Percentiles rank a stretch among this genome's conserved stretches.
phyloP scores from a whole-genome alignment of 164 flowering plant species.

The Vitis rotundifolia region DNA sequence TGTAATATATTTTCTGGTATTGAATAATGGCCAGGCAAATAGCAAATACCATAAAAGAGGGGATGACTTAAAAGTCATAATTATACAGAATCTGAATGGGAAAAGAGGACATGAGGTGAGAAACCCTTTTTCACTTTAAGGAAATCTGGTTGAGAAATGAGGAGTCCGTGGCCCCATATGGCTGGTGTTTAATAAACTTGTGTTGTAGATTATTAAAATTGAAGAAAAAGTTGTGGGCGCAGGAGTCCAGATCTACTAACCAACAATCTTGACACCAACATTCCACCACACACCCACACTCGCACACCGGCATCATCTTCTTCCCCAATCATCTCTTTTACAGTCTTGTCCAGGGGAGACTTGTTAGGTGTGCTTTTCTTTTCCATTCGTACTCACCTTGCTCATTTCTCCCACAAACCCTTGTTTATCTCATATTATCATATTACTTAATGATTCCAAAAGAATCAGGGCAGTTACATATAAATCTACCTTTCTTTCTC shows the following conservation, averaged over 20 bases:
- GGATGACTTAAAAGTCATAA: too few relatives aligned
- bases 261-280: conserved; percentile 20
- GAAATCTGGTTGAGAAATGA: too few relatives aligned
- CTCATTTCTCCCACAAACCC: too few relatives aligned
- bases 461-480: background rate
- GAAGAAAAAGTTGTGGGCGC: conserved; percentile 7
- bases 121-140: too few relatives aligned
- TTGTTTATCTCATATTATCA: background rate
- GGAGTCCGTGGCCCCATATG: background rate
- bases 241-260: conserved; percentile 18
- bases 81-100: too few relatives aligned
- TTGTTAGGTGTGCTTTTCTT: conserved; percentile 11
- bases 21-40: too few relatives aligned
- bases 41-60: too few relatives aligned
- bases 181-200: conserved; percentile 8
- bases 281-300: conserved; percentile 14
- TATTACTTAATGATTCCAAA: background rate
- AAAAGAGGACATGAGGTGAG: too few relatives aligned
- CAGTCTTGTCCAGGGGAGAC: background rate
- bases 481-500: conserved; percentile 1
- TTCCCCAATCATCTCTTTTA: background rate
- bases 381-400: background rate
- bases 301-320: background rate
- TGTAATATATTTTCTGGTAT: too few relatives aligned
- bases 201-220: conserved; percentile 2